Percentiles rank a stretch among this genome's conserved stretches.
Evolutionary conservation across 2,329 filamentous ascomycete genomes (phyloP).

Genomic region (Lachnellula hyalina): DNA sequence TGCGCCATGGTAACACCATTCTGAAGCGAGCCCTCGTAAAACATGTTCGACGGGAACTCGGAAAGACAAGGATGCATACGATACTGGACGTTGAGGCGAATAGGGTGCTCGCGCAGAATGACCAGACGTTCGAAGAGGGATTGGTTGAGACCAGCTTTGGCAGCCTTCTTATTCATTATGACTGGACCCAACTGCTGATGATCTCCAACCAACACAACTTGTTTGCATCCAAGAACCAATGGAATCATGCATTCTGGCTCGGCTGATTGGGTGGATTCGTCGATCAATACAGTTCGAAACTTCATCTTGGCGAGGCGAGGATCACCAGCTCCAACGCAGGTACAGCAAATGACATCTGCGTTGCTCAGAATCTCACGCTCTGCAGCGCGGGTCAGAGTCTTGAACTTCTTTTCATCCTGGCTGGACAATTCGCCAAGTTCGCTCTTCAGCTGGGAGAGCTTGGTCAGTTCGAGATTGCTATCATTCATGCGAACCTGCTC

Average conservation of each 20-base stretch:
- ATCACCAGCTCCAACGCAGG: constrained; percentile 94
- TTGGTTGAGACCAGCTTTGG: constrained; percentile 94
- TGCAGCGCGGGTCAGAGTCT: constrained; percentile 86
- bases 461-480: constrained; percentile 87
- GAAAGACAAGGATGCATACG: constrained; percentile 98
- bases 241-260: constrained; percentile 99
- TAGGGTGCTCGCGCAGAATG: constrained; percentile 82
- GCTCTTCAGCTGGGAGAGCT: constrained; percentile 86
- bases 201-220: constrained; percentile 96
- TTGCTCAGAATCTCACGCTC: constrained; percentile 93
- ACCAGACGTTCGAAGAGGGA: constrained; percentile 97
- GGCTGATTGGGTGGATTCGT: constrained; percentile 96
- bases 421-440: constrained; percentile 89
- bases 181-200: constrained; percentile 97
- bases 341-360: constrained; percentile 97
- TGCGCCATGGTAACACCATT: constrained; percentile 91
- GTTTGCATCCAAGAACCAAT: constrained; percentile 93
- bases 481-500: constrained; percentile 98
- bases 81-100: constrained; percentile 93
- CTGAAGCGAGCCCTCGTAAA: constrained; percentile 94
- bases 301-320: constrained; percentile 95
- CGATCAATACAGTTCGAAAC: constrained; percentile 95
- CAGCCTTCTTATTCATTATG: constrained; percentile 99
- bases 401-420: constrained; percentile 97
- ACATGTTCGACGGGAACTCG: constrained; percentile 98